phyloP scores from a whole-genome alignment of 164 flowering plant species.

The Sextonia rubra region DNA sequence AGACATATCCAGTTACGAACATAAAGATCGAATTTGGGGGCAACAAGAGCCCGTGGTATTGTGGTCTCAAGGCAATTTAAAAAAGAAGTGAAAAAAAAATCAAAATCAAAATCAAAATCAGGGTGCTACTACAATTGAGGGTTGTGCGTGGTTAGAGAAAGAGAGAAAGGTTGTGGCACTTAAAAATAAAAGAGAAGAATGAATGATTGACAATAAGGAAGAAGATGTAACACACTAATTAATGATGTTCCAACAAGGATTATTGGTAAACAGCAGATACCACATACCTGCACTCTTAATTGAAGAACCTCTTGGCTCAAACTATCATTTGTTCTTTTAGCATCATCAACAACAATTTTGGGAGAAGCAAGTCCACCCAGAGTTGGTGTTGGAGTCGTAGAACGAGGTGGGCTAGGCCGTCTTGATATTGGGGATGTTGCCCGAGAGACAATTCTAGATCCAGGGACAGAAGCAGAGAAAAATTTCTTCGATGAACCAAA shows the following conservation, averaged over 20 bases:
- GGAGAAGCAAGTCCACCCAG: constrained; percentile 22
- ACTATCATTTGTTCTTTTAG: constrained; percentile 37
- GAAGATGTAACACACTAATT: too few relatives aligned
- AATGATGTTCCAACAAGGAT: background rate
- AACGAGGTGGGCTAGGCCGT: constrained; percentile 42
- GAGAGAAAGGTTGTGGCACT: too few relatives aligned
- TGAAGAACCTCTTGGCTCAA: constrained; percentile 48
- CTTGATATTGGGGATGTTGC: constrained; percentile 56
- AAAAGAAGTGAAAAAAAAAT: too few relatives aligned
- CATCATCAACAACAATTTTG: constrained; percentile 28
- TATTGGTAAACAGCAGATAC: background rate
- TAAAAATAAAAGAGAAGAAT: too few relatives aligned
- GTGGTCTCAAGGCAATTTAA: too few relatives aligned
- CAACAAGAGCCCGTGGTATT: too few relatives aligned
- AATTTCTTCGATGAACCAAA: constrained; percentile 69
- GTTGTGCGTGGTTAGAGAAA: too few relatives aligned
- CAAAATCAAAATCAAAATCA: too few relatives aligned
- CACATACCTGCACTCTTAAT: constrained; percentile 63
- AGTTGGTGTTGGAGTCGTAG: constrained; percentile 24
- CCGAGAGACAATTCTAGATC: constrained; percentile 49
- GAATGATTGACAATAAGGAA: too few relatives aligned
- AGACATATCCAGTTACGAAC: too few relatives aligned
- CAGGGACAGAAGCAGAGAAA: constrained; percentile 46
- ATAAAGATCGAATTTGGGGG: too few relatives aligned
- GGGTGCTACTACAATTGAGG: too few relatives aligned